Base-by-base conservation (phyloP, 1,284 basidiomycete species). In the Apiotrichum porosum region DNA sequence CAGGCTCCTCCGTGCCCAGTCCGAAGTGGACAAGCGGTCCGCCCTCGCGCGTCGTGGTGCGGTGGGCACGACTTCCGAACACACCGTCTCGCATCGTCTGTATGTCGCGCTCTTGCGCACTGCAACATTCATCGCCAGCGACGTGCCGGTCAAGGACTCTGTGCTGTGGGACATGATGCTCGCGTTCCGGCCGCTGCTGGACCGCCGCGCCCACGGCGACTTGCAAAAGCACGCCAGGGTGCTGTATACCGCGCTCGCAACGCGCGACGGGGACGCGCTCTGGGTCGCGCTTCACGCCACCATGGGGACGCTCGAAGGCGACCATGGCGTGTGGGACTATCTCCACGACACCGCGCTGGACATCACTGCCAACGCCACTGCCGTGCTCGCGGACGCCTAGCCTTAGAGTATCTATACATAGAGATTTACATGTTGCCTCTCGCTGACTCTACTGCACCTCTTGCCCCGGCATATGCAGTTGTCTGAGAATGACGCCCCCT, bases 81-180 rank as follows among this genome's bases (percentile, higher is more conserved):
- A 52, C 50, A 64, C 86, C 1, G 80, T 84, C 53, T 85, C 84
- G 2, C 86, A 90, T 69, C 76, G 86, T 23, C 53, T 90, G 30
- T 84, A 92, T 65, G 74, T 78, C 19, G 81, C 88, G 13, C 76
- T 92, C 26, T 60, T 94, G 22, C 76, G 68, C 38, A 86, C 87
- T 0, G 84, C 90, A 78, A 79, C 77, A 0, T 80, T 81, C 8
- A 80, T 85, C 3, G 77, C 81, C 10, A 73, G 72, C 39, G 78
- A 66, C 28, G 84, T 90, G 4, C 81, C 83, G 49, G 77, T 82
- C 31, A 81, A 81, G 52, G 87, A 92, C 49, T 61, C 74, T 2
- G 77, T 83, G 14, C 68, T 82, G 21, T 95, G 91, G 91, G 83
- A 90, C 52, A 81, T 90, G 40, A 76, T 84, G 18, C 53, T 88